Percentiles rank a stretch among this genome's conserved stretches.
Conservation (phyloP, 2,329 filamentous ascomycete species). For the Annulohypoxylon truncatum region DNA sequence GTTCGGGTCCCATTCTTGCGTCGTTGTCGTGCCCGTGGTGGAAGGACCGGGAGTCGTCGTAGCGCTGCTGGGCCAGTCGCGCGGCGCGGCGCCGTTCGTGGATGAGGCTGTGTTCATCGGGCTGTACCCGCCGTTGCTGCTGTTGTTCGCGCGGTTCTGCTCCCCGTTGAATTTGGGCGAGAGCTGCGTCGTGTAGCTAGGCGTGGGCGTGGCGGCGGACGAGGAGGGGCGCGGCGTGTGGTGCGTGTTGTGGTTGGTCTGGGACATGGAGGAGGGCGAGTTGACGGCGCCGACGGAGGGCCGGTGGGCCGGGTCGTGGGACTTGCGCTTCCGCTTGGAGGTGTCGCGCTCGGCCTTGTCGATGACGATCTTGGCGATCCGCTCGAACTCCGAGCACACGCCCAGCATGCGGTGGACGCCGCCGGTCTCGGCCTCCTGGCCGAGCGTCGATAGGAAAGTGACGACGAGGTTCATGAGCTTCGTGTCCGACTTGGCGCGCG, state of each 20-base stretch:
- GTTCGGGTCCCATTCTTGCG: slow-evolving; percentile 56
- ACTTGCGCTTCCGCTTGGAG: slow-evolving; percentile 85
- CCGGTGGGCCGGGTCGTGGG: slow-evolving; percentile 59
- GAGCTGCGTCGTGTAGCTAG: slow-evolving; percentile 50
- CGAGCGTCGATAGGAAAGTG: slow-evolving; percentile 88
- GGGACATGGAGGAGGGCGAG: slow-evolving; percentile 28
- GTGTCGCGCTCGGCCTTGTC: slow-evolving; percentile 92
- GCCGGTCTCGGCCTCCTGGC: slow-evolving; percentile 88
- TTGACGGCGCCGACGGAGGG: slow-evolving; percentile 43
- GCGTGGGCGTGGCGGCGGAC: slow-evolving; percentile 44
- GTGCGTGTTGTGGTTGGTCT: background rate
- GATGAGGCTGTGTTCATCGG: slow-evolving; percentile 54
- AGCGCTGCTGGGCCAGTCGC: slow-evolving; percentile 52
- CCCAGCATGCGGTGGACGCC: slow-evolving; percentile 94
- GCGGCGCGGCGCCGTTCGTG: slow-evolving; percentile 59
- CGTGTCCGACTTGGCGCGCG: slow-evolving; percentile 86
- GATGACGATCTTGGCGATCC: slow-evolving; percentile 89
- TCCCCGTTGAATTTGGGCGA: slow-evolving; percentile 51
- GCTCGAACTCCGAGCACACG: slow-evolving; percentile 95
- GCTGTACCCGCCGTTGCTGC: slow-evolving; percentile 50
- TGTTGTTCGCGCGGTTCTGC: slow-evolving; percentile 50
- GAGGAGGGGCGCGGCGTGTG: slow-evolving; percentile 39
- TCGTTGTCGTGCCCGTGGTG: background rate
- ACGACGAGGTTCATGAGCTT: slow-evolving; percentile 94
- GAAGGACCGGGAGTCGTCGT: background rate